Conservation (phyloP, 2,329 filamentous ascomycete genomes). For the Fusarium sp. region DNA sequence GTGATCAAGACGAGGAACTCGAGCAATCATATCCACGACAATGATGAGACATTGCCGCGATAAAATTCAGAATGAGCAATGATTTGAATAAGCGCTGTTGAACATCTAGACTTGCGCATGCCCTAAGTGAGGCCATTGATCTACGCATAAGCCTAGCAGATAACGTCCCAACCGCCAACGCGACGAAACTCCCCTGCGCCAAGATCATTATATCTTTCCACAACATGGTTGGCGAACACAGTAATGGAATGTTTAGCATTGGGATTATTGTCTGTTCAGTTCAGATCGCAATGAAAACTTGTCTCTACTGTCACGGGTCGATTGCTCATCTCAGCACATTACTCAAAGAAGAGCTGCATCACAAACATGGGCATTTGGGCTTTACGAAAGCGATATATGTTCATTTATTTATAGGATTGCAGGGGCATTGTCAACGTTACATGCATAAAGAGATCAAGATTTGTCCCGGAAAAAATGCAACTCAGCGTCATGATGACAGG, state of each 20-base stretch:
- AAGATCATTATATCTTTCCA: background rate
- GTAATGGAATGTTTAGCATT: fast-evolving
- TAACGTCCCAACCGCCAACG: background rate
- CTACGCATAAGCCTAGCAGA: fast-evolving
- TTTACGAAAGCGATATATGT: background rate
- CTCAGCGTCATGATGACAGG: background rate
- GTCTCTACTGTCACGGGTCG: fast-evolving
- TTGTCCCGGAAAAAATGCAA: background rate
- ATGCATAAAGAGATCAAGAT: background rate
- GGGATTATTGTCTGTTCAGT: background rate
- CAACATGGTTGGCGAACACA: fast-evolving
- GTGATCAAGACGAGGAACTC: background rate
- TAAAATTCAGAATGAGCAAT: fast-evolving
- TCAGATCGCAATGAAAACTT: fast-evolving
- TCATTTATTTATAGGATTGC: too few species aligned
- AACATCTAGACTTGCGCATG: background rate
- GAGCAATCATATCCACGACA: fast-evolving
- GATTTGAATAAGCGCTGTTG: fast-evolving
- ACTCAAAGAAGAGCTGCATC: background rate
- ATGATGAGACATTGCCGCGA: fast-evolving
- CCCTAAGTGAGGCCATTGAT: too few species aligned
- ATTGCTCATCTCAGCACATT: background rate
- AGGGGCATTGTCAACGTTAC: background rate
- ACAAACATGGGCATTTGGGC: background rate
- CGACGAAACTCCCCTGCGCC: fast-evolving